phyloP scores from a whole-genome alignment of 495 filamentous ascomycete genomes.

The Thozetella sp. region DNA sequence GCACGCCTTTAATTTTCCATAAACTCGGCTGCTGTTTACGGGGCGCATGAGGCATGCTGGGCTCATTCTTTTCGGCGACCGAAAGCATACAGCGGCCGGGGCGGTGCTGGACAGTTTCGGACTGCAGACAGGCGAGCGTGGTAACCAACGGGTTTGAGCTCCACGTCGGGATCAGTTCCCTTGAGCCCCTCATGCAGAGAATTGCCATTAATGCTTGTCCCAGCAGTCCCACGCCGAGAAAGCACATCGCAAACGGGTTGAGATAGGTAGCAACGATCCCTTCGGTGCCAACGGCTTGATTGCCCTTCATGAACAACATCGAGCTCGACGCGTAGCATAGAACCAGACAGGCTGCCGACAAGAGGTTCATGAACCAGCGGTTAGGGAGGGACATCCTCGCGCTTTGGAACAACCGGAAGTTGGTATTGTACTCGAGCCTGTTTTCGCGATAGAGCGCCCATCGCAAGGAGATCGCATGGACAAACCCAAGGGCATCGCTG shows the following conservation, averaged over 20 bases:
- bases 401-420: constrained; percentile 28
- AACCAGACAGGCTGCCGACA: neutral
- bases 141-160: constrained; percentile 5
- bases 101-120: neutral
- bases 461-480: constrained; percentile 31
- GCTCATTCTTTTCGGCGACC: neutral
- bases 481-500: constrained; percentile 22
- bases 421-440: constrained; percentile 31
- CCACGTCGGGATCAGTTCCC: constrained; percentile 1
- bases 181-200: neutral
- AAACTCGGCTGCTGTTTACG: no score
- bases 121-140: neutral
- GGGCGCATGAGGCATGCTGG: neutral
- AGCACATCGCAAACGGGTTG: neutral
- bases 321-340: neutral
- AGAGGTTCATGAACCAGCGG: constrained; percentile 4
- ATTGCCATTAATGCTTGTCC: neutral
- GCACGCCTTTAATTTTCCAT: no score
- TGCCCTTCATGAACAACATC: neutral
- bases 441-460: constrained; percentile 34
- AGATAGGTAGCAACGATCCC: neutral
- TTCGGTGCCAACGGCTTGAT: neutral
- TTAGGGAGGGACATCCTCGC: neutral
- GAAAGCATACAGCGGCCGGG: neutral
- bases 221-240: neutral